phyloP scores from a whole-genome alignment of 2,329 filamentous ascomycete species.

The Nigrograna mackinnonii region DNA sequence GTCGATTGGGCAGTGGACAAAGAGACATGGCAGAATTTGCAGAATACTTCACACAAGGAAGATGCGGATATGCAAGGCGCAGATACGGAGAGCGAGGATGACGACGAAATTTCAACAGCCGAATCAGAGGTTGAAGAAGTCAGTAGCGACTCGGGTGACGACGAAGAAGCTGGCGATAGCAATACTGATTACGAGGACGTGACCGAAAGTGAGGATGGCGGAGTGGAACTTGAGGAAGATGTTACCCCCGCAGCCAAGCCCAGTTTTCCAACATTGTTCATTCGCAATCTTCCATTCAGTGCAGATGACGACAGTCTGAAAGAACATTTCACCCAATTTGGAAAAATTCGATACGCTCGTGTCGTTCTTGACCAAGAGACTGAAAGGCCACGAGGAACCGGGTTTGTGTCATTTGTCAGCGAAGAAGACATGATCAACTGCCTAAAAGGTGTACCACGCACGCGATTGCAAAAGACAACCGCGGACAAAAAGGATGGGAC shows the following conservation, averaged over 20 bases:
- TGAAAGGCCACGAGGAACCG: constrained; percentile 86
- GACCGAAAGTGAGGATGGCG: constrained; percentile 48
- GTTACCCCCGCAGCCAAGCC: constrained; percentile 52
- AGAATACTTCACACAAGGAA: constrained; percentile 50
- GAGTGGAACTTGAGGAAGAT: constrained; percentile 22
- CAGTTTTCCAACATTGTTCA: constrained; percentile 74
- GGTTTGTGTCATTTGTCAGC: constrained; percentile 91
- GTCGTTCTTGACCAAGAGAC: constrained; percentile 87
- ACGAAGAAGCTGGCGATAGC: constrained; percentile 44
- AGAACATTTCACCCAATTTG: constrained; percentile 86
- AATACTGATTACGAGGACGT: constrained; percentile 41
- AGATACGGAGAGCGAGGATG: constrained; percentile 42
- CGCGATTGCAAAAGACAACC: constrained; percentile 41
- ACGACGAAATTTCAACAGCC: constrained; percentile 39
- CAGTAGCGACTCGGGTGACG: too few relatives aligned
- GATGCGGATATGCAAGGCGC: constrained; percentile 48
- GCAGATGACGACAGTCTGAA: constrained; percentile 81
- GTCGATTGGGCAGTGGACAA: constrained; percentile 98
- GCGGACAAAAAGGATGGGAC: constrained; percentile 38
- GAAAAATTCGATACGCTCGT: constrained; percentile 84
- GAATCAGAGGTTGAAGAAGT: constrained; percentile 44
- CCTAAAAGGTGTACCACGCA: constrained; percentile 70
- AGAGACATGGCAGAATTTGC: constrained; percentile 72
- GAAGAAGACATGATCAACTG: constrained; percentile 75
- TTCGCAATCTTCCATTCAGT: constrained; percentile 92